Evolutionary conservation across 2,329 filamentous ascomycete genomes (phyloP).

Genomic region (Penicillium sp.): DNA sequence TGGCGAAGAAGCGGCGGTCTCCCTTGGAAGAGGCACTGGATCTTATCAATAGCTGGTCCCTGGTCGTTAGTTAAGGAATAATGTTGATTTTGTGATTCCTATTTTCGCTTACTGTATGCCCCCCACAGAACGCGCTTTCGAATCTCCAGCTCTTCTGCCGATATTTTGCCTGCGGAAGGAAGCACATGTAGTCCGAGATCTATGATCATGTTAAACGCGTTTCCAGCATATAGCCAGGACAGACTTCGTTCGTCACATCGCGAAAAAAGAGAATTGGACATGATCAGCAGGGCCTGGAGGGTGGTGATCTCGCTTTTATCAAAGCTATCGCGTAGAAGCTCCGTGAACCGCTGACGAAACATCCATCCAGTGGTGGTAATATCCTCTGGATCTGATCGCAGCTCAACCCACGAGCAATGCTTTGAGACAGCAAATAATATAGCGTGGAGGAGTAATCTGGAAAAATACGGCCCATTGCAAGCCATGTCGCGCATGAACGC

Average conservation of each 20-base stretch:
- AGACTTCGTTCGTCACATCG: conserved; percentile 52
- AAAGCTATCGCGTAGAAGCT: conserved; percentile 48
- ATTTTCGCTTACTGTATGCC: conserved; percentile 40
- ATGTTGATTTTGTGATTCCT: not conserved
- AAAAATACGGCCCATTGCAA: conserved; percentile 52
- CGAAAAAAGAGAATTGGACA: conserved; percentile 53
- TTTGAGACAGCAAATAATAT: conserved; percentile 51
- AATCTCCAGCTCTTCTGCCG: conserved; percentile 49
- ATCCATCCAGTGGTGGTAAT: conserved; percentile 50
- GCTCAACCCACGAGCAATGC: conserved; percentile 47
- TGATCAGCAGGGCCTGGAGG: conserved; percentile 53
- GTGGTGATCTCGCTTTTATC: conserved; percentile 54
- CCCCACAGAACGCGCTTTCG: conserved; percentile 49
- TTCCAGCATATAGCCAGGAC: conserved; percentile 54
- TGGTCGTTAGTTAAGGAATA: too few species aligned
- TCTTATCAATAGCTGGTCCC: conserved; percentile 48
- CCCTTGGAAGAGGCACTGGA: conserved; percentile 55
- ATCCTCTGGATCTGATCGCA: conserved; percentile 48
- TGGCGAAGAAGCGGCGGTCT: conserved; percentile 48
- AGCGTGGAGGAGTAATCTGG: conserved; percentile 52
- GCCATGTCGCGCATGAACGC: conserved; percentile 54
- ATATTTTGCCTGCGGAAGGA: conserved; percentile 38
- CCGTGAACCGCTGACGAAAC: conserved; percentile 49
- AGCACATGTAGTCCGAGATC: conserved; percentile 52
- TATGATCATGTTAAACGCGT: conserved; percentile 53